Conservation (phyloP, 2,329 filamentous ascomycete species). For the Aspergillus caelatus region DNA sequence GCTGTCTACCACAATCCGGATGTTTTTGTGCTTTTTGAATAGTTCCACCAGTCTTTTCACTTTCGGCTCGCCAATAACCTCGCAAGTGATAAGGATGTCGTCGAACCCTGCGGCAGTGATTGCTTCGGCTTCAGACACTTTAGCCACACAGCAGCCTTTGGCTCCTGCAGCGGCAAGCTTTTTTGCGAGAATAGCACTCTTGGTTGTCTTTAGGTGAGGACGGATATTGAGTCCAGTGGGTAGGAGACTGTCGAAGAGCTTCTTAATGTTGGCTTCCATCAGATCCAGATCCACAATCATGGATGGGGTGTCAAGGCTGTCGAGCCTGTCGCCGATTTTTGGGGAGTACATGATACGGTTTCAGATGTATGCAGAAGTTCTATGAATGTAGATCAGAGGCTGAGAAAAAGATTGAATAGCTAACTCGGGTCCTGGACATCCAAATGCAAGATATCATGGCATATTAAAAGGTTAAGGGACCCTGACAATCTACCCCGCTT, state of each 20-base stretch:
- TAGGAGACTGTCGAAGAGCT: conserved; percentile 49
- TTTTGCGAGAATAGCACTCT: conserved; percentile 50
- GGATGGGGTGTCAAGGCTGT: conserved; percentile 56
- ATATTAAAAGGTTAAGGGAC: too few relatives aligned
- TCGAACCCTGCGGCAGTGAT: conserved; percentile 50
- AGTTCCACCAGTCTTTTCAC: conserved; percentile 51
- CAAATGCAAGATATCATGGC: too few relatives aligned
- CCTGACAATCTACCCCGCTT: neutral
- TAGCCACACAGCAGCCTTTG: conserved; percentile 56
- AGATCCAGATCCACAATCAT: conserved; percentile 59
- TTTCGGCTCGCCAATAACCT: conserved; percentile 53
- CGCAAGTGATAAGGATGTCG: conserved; percentile 56
- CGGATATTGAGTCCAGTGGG: conserved; percentile 52
- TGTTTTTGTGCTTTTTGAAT: conserved; percentile 38
- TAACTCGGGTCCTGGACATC: neutral
- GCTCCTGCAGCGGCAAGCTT: conserved; percentile 51
- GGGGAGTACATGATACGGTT: conserved; percentile 41
- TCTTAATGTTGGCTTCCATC: conserved; percentile 56
- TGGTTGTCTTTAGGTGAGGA: conserved; percentile 59
- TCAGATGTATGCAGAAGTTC: rapidly evolving
- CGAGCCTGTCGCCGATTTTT: conserved; percentile 47
- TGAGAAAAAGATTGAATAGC: neutral
- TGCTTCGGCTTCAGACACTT: conserved; percentile 52
- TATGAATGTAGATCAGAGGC: neutral
- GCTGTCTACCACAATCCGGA: conserved; percentile 55